Evolutionary conservation across 2,329 filamentous ascomycete genomes (phyloP).

Genomic region (Stagonosporopsis rhizophila): DNA sequence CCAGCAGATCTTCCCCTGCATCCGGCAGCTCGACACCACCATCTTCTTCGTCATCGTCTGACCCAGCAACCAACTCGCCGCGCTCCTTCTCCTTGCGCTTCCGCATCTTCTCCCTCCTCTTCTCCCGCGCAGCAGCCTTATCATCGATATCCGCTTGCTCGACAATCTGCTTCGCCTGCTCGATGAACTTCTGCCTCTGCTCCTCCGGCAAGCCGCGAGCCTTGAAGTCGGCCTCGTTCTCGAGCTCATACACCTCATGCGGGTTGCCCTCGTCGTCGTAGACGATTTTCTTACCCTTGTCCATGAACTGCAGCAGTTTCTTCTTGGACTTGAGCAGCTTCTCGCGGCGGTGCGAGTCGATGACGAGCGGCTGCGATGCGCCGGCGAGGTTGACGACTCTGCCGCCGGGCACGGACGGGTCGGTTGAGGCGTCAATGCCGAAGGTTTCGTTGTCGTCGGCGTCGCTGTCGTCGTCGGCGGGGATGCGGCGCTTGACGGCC

Average conservation of each 20-base stretch:
- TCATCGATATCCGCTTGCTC: constrained; percentile 79
- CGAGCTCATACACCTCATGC: constrained; percentile 86
- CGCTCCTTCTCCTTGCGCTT: constrained; percentile 73
- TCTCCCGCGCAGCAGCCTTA: constrained; percentile 80
- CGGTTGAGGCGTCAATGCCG: constrained; percentile 52
- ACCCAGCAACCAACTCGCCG: constrained; percentile 51
- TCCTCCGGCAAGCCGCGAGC: constrained; percentile 76
- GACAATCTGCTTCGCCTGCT: constrained; percentile 75
- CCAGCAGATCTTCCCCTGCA: constrained; percentile 49
- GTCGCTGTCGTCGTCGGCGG: constrained; percentile 66
- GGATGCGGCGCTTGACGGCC: constrained; percentile 85
- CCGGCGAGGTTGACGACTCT: constrained; percentile 69
- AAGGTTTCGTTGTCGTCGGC: constrained; percentile 40
- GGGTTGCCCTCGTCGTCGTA: constrained; percentile 92
- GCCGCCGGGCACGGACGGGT: constrained; percentile 54
- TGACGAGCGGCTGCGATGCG: constrained; percentile 72
- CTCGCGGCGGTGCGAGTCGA: constrained; percentile 94
- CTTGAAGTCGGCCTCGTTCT: constrained; percentile 82
- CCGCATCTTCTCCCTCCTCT: constrained; percentile 76
- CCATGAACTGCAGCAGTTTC: constrained; percentile 88
- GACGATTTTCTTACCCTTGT: constrained; percentile 81
- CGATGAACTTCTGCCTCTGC: constrained; percentile 79
- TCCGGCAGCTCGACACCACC: constrained; percentile 42
- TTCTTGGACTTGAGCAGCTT: constrained; percentile 97
- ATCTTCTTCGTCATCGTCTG: constrained; percentile 31